Evolutionary conservation across 2,329 filamentous ascomycete species (phyloP), one percentile per base, ranked within the genome.

Genomic region (Fusarium miscanthi): DNA sequence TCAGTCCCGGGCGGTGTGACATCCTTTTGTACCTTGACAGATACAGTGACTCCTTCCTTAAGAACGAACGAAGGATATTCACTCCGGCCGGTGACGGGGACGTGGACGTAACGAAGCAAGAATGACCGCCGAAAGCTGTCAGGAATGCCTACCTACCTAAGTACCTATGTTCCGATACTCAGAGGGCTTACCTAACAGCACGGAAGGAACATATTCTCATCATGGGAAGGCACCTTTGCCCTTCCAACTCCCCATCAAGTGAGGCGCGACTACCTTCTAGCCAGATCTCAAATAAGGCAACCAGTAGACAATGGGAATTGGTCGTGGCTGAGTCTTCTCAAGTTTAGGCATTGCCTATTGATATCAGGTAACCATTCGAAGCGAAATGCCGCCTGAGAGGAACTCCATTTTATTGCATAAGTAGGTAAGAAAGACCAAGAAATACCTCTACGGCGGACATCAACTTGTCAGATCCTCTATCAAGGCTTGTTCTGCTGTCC

Each of bases 1-100:
- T 1, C 2, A n/a, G 19, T 31, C 4, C 9, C 12, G 33, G 12
- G 38, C 2, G 35, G 4, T 37, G 3, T 21, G 33, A 4, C 33
- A 21, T 52, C 23, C 8, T 52, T 37, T 38, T 25, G 30, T 51
- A 25, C n/a, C 11, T 1, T 19, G 12, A 6, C 46, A 35, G 12
- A 14, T 14, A 51, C n/a, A 51, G 30, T n/a, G 25, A 8, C 33
- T 37, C 33, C 49, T 52, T 35, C 31, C 31, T 12, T 16, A 8
- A 8, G 4, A 37, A 8, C 2, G 23, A 33, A 33, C 11, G 11
- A 14, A 19, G 11, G 46, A 16, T 5, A 14, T 33, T 31, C 3
- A 13, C 30, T 17, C 5, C 21, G 8, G 8, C 27, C 9, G 2
- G 5, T 13, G 21, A 25, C 21, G 33, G 8, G 30, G 33, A 33